A percentile compares a stretch with the other conserved stretches of the same genome.
Evolutionary conservation across 1,284 basidiomycete species (phyloP).

Genomic region (Microbotryum lychnidis-dioicae): DNA sequence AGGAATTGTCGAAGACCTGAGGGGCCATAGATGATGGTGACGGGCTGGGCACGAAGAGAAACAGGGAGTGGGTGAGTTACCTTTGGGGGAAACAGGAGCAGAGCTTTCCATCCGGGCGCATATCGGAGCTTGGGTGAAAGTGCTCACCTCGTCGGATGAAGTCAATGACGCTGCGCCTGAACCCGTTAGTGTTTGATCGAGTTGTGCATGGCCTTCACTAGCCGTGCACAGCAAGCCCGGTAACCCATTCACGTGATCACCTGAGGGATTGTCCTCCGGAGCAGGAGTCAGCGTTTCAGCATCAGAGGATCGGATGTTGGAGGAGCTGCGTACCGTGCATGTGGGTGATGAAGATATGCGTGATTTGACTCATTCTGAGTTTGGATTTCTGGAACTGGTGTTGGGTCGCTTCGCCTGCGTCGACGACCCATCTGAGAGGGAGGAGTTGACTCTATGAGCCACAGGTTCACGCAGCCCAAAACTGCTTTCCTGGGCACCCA

Average conservation of each 20-base stretch:
- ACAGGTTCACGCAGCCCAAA: no score
- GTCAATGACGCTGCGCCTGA: constrained; percentile 8
- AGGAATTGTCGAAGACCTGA: constrained; percentile 70
- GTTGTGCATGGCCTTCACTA: no score
- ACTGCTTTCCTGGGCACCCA: neutral
- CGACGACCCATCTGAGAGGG: constrained; percentile 52
- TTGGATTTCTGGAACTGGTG: constrained; percentile 58
- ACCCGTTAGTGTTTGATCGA: no score
- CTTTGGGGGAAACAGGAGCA: neutral
- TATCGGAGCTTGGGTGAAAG: no score
- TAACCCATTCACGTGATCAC: constrained; percentile 45
- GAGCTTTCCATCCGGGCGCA: neutral
- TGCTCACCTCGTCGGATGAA: constrained; percentile 32
- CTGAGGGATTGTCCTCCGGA: constrained; percentile 3
- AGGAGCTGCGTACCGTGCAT: constrained; percentile 77
- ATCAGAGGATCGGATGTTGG: neutral
- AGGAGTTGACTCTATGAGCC: no score
- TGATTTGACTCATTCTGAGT: constrained; percentile 52
- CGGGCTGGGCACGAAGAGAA: constrained; percentile 43
- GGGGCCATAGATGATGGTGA: constrained; percentile 73
- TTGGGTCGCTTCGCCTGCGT: constrained; percentile 82
- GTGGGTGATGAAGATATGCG: constrained; percentile 77
- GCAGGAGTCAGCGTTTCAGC: neutral
- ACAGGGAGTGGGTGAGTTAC: neutral
- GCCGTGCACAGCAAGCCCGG: constrained; percentile 42